Conservation (phyloP, 2,329 filamentous ascomycete species). For the Venturia effusa region DNA sequence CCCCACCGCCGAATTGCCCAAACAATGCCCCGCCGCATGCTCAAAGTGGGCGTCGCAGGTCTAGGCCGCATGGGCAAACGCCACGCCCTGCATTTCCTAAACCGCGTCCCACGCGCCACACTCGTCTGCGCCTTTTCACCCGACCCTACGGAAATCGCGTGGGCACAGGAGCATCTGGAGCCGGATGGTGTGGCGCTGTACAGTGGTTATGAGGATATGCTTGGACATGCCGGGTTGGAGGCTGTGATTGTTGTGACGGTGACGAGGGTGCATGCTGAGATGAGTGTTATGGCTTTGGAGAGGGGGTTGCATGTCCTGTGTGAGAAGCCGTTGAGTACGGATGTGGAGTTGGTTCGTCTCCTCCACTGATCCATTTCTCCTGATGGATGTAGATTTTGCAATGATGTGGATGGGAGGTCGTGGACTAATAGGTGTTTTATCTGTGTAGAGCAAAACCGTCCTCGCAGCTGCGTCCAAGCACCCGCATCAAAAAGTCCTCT, state of each 20-base stretch:
- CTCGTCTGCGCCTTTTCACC: conserved; percentile 39
- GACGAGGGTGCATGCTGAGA: conserved; percentile 45
- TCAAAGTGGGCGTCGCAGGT: conserved; percentile 34
- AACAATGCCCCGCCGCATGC: conserved; percentile 24
- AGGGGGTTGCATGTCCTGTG: conserved; percentile 46
- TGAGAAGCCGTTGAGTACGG: conserved; percentile 50
- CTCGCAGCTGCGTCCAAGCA: conserved; percentile 44
- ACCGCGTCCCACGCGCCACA: conserved; percentile 32
- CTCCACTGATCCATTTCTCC: no score
- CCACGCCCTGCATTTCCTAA: conserved; percentile 37
- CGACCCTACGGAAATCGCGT: conserved; percentile 30
- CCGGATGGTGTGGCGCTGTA: conserved; percentile 41
- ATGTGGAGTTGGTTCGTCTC: conserved; percentile 38
- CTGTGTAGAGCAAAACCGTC: conserved; percentile 44
- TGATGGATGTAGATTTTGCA: no score
- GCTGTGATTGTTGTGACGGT: conserved; percentile 46
- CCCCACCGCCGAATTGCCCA: no score
- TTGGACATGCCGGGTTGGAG: conserved; percentile 43
- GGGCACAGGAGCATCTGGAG: conserved; percentile 40
- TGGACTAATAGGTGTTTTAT: conserved; percentile 24
- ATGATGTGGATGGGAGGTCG: no score
- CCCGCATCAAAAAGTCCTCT: conserved; percentile 54
- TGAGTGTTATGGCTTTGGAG: conserved; percentile 46
- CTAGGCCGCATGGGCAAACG: conserved; percentile 40
- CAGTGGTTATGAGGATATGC: conserved; percentile 45